phyloP scores from a whole-genome alignment of 306 rosid genomes.

The Prunus fruticosa region DNA sequence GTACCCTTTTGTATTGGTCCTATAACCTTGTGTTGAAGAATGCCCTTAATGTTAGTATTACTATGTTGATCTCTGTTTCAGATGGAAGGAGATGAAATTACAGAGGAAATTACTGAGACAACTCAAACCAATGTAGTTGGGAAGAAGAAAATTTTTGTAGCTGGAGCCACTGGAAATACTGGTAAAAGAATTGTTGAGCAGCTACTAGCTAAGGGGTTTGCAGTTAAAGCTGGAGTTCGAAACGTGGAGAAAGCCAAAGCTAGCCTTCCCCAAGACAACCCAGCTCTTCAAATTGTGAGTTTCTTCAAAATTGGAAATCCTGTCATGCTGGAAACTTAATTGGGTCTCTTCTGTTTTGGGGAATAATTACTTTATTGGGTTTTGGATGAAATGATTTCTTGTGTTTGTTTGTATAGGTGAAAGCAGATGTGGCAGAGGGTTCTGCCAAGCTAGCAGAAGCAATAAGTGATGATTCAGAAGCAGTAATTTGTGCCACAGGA shows the following conservation, averaged over 20 bases:
- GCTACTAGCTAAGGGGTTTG: conserved; percentile 77
- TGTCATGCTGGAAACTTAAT: not conserved
- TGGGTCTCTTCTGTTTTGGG: conserved; percentile 7
- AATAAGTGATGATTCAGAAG: conserved; percentile 78
- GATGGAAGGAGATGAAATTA: conserved; percentile 74
- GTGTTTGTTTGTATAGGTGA: conserved; percentile 52
- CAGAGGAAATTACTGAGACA: conserved; percentile 39
- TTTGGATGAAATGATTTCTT: conserved; percentile 3
- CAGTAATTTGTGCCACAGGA: conserved; percentile 90
- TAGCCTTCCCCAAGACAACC: conserved; percentile 45
- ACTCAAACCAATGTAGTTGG: conserved; percentile 28
- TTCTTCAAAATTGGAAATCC: not conserved
- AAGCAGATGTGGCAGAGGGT: conserved; percentile 92
- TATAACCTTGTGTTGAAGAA: not conserved
- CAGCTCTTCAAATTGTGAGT: conserved; percentile 83
- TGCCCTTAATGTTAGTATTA: not conserved
- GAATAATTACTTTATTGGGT: not conserved
- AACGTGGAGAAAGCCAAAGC: conserved; percentile 75
- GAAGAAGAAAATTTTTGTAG: conserved; percentile 79
- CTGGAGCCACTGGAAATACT: conserved; percentile 92
- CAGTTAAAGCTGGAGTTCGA: conserved; percentile 89
- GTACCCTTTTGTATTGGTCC: not conserved
- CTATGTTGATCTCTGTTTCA: conserved; percentile 20
- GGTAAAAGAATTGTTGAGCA: conserved; percentile 87
- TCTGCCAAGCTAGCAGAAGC: conserved; percentile 79